These are phyloP conservation scores for Anastatica hierochuntica DNA, from an alignment of 345 rosid genomes.

Conservation along the genomic window DNA sequence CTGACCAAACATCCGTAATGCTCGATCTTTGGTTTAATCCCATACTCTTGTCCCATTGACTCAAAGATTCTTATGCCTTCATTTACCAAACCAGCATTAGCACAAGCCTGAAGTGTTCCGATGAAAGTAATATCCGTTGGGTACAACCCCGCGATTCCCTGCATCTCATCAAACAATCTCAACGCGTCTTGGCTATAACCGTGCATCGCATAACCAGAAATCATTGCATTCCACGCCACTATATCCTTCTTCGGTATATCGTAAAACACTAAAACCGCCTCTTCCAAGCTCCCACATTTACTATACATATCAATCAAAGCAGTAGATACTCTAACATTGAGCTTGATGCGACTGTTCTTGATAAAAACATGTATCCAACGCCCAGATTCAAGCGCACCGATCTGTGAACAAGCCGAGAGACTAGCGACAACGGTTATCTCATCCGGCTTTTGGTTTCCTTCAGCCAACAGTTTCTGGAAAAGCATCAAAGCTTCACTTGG, in stretches of 20 bases:
- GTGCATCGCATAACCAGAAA: slow-evolving; percentile 56
- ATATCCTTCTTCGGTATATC: slow-evolving; percentile 31
- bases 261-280: slow-evolving; percentile 46
- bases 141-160: slow-evolving; percentile 19
- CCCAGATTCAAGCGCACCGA: slow-evolving; percentile 64
- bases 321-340: slow-evolving; percentile 48
- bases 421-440: slow-evolving; percentile 47
- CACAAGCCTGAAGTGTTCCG: slow-evolving; percentile 53
- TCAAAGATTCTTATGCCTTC: slow-evolving; percentile 49
- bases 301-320: slow-evolving; percentile 73
- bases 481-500: slow-evolving; percentile 33
- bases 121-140: slow-evolving; percentile 59
- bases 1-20: slow-evolving; percentile 79
- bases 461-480: slow-evolving; percentile 36
- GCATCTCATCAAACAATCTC: slow-evolving; percentile 41
- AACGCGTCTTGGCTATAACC: slow-evolving; percentile 51
- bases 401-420: slow-evolving; percentile 68
- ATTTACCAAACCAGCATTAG: slow-evolving; percentile 59
- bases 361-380: slow-evolving; percentile 63
- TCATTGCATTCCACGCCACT: slow-evolving; percentile 68
- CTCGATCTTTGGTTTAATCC: slow-evolving; percentile 59
- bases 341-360: slow-evolving; percentile 29
- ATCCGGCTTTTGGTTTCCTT: slow-evolving; percentile 34
- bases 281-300: slow-evolving; percentile 69
- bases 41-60: slow-evolving; percentile 40